A percentile compares a stretch with the other conserved stretches of the same genome.
These are phyloP conservation scores for Simmondsia chinensis DNA, from an alignment of 148 eudicot species.

Conservation along the genomic window DNA sequence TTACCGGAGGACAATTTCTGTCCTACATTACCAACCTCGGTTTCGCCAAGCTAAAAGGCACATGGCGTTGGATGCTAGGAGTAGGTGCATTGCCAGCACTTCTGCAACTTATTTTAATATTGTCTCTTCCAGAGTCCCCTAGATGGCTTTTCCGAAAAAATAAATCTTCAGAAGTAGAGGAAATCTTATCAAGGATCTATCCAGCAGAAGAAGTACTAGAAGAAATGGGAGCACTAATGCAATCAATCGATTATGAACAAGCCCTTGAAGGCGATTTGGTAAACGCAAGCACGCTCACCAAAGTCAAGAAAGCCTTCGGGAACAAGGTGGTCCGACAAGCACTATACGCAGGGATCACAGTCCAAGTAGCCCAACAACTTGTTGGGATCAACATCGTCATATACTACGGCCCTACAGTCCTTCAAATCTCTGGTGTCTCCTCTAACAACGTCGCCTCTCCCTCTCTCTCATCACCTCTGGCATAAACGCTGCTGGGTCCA, in stretches of 20 bases:
- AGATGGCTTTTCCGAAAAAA: conserved; percentile 31
- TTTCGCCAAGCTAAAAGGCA: conserved; percentile 28
- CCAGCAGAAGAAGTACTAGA: conserved; percentile 55
- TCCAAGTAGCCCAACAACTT: conserved; percentile 82
- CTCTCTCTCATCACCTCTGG: conserved; percentile 82
- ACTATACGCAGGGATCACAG: conserved; percentile 74
- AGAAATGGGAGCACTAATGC: conserved; percentile 51
- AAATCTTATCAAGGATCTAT: conserved; percentile 54
- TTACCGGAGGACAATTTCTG: conserved; percentile 31
- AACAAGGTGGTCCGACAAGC: conserved; percentile 59
- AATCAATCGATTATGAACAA: conserved; percentile 48
- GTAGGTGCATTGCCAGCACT: conserved; percentile 26
- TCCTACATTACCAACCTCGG: conserved; percentile 27
- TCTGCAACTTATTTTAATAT: conserved; percentile 14
- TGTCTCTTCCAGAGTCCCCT: conserved; percentile 26
- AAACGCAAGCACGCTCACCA: conserved; percentile 21
- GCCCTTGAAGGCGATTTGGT: conserved; percentile 39
- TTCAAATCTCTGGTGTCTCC: conserved; percentile 80
- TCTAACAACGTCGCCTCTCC: conserved; percentile 76
- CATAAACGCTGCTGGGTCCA: conserved; percentile 60
- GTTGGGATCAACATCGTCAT: conserved; percentile 80
- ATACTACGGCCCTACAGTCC: conserved; percentile 88
- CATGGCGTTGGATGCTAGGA: conserved; percentile 43
- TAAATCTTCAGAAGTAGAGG: conserved; percentile 45
- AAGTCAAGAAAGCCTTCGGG: conserved; percentile 45